Evolutionary conservation across 805 yeast genomes (phyloP).

Genomic region (Wickerhamiella azymoides): DNA sequence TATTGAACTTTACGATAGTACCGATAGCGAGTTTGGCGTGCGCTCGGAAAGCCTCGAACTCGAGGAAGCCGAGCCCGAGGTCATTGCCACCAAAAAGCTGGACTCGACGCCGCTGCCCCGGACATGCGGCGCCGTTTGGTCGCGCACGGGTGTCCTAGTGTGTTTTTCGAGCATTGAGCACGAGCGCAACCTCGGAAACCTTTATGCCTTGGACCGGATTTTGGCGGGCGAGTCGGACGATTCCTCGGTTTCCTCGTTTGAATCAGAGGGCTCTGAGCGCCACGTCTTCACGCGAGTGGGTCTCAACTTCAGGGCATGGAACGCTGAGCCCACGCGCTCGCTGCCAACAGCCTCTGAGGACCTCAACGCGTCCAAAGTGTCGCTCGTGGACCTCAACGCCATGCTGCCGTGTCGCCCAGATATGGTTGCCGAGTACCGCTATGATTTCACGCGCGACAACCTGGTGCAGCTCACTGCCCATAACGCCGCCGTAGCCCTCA

Average conservation of each 20-base stretch:
- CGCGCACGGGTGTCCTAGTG: constrained; percentile 60
- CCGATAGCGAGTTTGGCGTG: constrained; percentile 18
- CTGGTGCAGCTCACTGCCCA: constrained; percentile 53
- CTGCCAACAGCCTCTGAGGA: background rate
- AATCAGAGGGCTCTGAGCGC: background rate
- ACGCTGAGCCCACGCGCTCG: background rate
- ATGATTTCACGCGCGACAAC: constrained; percentile 26
- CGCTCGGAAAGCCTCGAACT: background rate
- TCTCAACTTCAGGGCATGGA: background rate
- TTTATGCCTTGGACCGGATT: constrained; percentile 13
- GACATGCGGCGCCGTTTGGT: constrained; percentile 88
- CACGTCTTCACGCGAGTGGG: background rate
- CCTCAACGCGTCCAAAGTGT: background rate
- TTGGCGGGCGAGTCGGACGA: constrained; percentile 14
- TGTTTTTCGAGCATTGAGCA: constrained; percentile 61
- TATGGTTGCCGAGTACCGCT: constrained; percentile 33
- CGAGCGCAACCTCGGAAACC: constrained; percentile 21
- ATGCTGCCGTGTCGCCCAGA: constrained; percentile 62
- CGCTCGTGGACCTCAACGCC: constrained; percentile 41
- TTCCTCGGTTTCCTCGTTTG: constrained; percentile 9
- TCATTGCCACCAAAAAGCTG: constrained; percentile 23
- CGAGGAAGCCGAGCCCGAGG: background rate
- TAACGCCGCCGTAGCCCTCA: constrained; percentile 57
- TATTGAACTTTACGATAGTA: constrained; percentile 18
- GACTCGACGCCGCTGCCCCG: constrained; percentile 86